Percentiles rank a stretch among this genome's conserved stretches.
These are phyloP conservation scores for Wilcoxina mikolae DNA, from an alignment of 495 filamentous ascomycete genomes.

Conservation along the genomic window DNA sequence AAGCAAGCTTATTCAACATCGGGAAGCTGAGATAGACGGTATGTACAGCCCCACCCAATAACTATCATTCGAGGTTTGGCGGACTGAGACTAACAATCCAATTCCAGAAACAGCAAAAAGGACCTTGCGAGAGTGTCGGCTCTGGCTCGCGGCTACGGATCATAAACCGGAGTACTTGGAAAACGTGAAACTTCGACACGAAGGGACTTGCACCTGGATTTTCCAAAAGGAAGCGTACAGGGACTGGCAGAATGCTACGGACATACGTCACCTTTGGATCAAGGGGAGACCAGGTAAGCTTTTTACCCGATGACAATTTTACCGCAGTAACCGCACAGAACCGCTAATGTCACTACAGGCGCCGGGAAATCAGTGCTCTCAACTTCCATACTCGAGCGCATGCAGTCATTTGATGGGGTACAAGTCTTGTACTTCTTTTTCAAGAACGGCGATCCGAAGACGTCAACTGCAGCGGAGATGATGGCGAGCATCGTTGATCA, in stretches of 20 bases:
- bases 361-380: conserved; percentile 6
- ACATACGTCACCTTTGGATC: neutral
- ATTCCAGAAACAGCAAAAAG: neutral
- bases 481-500: conserved; percentile 1
- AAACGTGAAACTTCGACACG: neutral
- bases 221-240: neutral
- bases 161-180: neutral
- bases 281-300: conserved; percentile 4
- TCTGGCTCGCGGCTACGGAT: neutral
- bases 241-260: neutral
- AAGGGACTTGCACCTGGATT: conserved; percentile 7
- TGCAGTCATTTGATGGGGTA: neutral
- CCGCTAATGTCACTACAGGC: neutral
- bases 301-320: neutral
- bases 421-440: conserved; percentile 8
- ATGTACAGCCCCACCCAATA: neutral
- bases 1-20: neutral
- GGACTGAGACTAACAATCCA: neutral
- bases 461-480: neutral
- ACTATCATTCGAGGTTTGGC: neutral
- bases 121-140: neutral
- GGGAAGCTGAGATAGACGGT: neutral
- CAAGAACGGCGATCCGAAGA: conserved; percentile 1
- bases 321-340: neutral
- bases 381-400: neutral